Conservation (phyloP, 1,284 basidiomycete species). For the Boletus smithii region DNA sequence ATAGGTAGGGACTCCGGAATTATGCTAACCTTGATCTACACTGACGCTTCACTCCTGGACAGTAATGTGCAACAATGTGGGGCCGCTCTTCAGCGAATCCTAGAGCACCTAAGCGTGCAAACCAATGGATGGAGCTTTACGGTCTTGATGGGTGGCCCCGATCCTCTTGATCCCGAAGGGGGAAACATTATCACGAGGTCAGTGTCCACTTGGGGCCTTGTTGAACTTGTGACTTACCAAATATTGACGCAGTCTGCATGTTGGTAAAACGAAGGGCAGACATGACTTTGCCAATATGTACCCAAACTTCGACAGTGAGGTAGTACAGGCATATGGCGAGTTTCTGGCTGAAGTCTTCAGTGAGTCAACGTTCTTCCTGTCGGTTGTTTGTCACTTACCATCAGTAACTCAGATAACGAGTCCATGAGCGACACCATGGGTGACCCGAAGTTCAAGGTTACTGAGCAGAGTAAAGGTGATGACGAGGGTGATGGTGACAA, state of each 20-base stretch:
- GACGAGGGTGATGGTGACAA: no score
- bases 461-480: no score
- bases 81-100: neutral
- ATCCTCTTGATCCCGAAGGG: neutral
- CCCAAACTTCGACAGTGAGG: neutral
- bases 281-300: neutral
- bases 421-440: no score
- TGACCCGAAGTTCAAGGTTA: no score
- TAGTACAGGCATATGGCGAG: neutral
- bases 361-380: no score
- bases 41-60: neutral
- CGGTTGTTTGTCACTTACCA: no score
- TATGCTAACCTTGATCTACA: no score
- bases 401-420: no score
- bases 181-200: neutral
- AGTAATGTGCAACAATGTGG: constrained; percentile 5
- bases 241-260: neutral
- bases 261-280: neutral
- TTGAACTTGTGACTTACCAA: no score
- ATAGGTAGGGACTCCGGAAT: no score
- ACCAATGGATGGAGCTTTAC: constrained; percentile 4
- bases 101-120: neutral
- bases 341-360: neutral
- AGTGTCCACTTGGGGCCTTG: neutral
- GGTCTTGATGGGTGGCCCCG: constrained; percentile 5